A percentile compares a stretch with the other conserved stretches of the same genome.
Conservation (phyloP, 768 basidiomycete species). For the Roridomyces roridus region DNA sequence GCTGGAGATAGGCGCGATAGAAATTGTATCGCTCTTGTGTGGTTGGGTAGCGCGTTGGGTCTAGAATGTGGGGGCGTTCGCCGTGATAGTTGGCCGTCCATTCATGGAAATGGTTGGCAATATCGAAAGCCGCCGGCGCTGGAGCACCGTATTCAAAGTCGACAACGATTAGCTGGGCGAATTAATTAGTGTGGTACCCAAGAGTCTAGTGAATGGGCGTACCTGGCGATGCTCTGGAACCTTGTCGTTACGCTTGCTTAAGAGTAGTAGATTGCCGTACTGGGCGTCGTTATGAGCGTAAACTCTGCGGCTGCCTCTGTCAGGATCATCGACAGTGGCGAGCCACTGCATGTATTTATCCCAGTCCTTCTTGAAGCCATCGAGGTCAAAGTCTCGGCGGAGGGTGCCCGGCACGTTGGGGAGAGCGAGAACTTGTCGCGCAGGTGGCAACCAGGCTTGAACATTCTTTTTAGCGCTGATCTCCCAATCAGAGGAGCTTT, state of each 20-base stretch:
- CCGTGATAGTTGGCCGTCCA: slow-evolving; percentile 94
- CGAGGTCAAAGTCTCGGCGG: slow-evolving; percentile 65
- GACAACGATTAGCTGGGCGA: slow-evolving; percentile 84
- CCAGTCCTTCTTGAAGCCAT: slow-evolving; percentile 69
- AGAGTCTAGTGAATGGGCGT: slow-evolving; percentile 11
- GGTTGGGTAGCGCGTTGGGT: slow-evolving; percentile 74
- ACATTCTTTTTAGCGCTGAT: slow-evolving; percentile 73
- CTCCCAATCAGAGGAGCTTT: slow-evolving; percentile 56
- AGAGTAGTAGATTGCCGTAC: slow-evolving; percentile 88
- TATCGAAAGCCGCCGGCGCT: slow-evolving; percentile 93
- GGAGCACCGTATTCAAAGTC: slow-evolving; percentile 97
- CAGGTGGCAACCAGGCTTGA: slow-evolving; percentile 70
- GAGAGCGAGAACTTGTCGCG: slow-evolving; percentile 76
- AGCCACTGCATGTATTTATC: slow-evolving; percentile 75
- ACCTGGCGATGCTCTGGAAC: slow-evolving; percentile 81
- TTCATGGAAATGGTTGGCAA: slow-evolving; percentile 97
- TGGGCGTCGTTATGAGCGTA: slow-evolving; percentile 96
- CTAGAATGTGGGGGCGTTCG: slow-evolving; percentile 68
- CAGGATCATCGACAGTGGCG: slow-evolving; percentile 58
- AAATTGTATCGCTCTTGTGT: slow-evolving; percentile 78
- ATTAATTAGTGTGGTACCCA: slow-evolving; percentile 12
- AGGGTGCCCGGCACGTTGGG: slow-evolving; percentile 52
- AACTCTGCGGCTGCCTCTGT: slow-evolving; percentile 69
- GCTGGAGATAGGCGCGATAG: slow-evolving; percentile 81
- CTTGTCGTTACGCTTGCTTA: slow-evolving; percentile 62